phyloP scores from a whole-genome alignment of 169 alveolate species.

The Cryptosporidium viatorum region DNA sequence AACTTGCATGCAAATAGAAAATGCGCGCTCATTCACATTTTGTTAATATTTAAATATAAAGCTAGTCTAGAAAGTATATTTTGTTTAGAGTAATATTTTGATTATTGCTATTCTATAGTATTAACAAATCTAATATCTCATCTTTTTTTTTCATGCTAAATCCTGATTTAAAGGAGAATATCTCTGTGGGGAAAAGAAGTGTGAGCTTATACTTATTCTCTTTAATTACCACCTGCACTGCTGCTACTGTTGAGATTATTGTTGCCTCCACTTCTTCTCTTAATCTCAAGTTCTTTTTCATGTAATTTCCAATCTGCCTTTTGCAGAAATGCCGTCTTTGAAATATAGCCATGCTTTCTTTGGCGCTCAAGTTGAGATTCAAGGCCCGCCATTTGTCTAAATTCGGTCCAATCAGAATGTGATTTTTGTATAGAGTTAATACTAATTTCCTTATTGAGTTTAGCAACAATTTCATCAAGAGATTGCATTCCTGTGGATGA shows the following conservation, averaged over 20 bases:
- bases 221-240: neutral
- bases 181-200: neutral
- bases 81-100: neutral
- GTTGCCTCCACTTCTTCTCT: neutral
- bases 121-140: neutral
- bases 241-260: neutral
- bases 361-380: conserved; percentile 70
- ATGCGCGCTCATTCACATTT: neutral
- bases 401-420: conserved; percentile 71
- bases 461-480: conserved; percentile 34
- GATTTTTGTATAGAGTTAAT: conserved; percentile 67
- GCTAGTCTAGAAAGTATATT: neutral
- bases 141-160: neutral
- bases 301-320: conserved; percentile 69
- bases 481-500: conserved; percentile 12
- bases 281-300: conserved; percentile 54
- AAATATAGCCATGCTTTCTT: conserved; percentile 67
- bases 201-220: no score
- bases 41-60: neutral
- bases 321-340: conserved; percentile 69
- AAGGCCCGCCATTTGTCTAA: conserved; percentile 65
- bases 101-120: neutral
- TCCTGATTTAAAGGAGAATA: neutral
- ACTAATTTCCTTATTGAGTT: neutral
- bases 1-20: neutral